A percentile compares a stretch with the other conserved stretches of the same genome.
These are phyloP conservation scores for Yamadazyma endophytica DNA, from an alignment of 805 yeast species.

Conservation along the genomic window DNA sequence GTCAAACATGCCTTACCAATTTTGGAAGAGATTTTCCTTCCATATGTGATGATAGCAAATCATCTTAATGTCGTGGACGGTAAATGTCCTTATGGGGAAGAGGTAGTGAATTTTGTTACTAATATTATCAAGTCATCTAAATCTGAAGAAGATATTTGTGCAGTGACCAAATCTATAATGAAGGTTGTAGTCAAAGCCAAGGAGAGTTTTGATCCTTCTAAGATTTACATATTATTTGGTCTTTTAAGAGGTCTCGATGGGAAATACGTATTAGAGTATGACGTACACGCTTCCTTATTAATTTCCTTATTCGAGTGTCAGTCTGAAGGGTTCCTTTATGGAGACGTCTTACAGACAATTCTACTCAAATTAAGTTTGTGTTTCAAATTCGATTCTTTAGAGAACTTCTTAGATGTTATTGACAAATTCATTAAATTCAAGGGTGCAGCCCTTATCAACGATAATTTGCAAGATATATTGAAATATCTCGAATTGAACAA, in stretches of 20 bases:
- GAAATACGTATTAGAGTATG: constrained; percentile 18
- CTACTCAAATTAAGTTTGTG: constrained; percentile 43
- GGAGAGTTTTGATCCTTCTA: constrained; percentile 64
- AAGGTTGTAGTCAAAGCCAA: constrained; percentile 44
- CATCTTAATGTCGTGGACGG: constrained; percentile 47
- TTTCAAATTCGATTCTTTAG: constrained; percentile 21
- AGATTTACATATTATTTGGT: constrained; percentile 58
- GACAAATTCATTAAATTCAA: constrained; percentile 38
- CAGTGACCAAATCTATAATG: constrained; percentile 29
- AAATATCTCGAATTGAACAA: constrained; percentile 14
- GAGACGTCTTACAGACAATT: constrained; percentile 48
- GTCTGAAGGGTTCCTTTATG: constrained; percentile 52
- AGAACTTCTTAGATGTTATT: constrained; percentile 23
- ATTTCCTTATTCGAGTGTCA: constrained; percentile 27
- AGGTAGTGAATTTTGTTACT: constrained; percentile 43
- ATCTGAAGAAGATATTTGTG: constrained; percentile 17
- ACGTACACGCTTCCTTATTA: constrained; percentile 21
- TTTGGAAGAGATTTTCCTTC: constrained; percentile 50
- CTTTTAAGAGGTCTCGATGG: constrained; percentile 46
- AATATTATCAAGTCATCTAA: constrained; percentile 27
- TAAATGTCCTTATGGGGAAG: constrained; percentile 57
- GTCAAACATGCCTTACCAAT: constrained; percentile 32
- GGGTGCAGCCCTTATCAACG: constrained; percentile 21
- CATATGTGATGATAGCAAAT: constrained; percentile 58
- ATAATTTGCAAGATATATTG: constrained; percentile 12